Evolutionary conservation across 352 stramenopile species (phyloP), one percentile per base, ranked within the genome.

Genomic region (Phytophthora cryptogea): DNA sequence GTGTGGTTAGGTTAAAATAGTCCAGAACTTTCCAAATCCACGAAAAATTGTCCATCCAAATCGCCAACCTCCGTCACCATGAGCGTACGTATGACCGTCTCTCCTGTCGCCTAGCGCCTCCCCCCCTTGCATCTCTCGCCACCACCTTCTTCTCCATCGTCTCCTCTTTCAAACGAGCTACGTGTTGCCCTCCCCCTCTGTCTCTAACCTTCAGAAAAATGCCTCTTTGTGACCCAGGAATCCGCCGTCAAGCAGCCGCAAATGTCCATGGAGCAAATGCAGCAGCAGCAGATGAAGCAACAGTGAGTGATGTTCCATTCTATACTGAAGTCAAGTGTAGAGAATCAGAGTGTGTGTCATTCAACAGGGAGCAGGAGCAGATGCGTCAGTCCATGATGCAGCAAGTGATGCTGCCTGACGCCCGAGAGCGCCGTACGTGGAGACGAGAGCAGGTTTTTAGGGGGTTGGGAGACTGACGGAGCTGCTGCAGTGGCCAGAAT

Each of bases 271-370:
- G 86, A 94, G 68, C 78, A 94, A 59, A 89, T 90, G 71, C 83
- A 94, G 65, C 80, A 84, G 41, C 81, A 94, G 70, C 83, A 92
- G 54, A 82, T 86, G 69, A 90, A 92, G 80, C 76, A 92, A 55
- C 79, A 94, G 85, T 94, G 55, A 33, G 63, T 55, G 7, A 26
- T 5, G 13, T 16, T 26, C 4, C 3, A 8, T 16, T 6, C 8
- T 23, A 14, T 4, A 11, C 13, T n/a, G 28, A 27, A n/a, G 3
- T 16, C 33, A 39, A 36, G 11, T 23, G 20, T 23, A 26, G 30
- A 42, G 57, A 33, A 20, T 27, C 42, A 8, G 31, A 20, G n/a
- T 53, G 30, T 17, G 5, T 58, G 13, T 20, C 32, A 16, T n/a
- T 43, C 4, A 32, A 20, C 41, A 76, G 71, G 60, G 82, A 95